These are phyloP conservation scores for Coleophoma eucalyptorum DNA, from an alignment of 2,329 filamentous ascomycete species.

Conservation along the genomic window DNA sequence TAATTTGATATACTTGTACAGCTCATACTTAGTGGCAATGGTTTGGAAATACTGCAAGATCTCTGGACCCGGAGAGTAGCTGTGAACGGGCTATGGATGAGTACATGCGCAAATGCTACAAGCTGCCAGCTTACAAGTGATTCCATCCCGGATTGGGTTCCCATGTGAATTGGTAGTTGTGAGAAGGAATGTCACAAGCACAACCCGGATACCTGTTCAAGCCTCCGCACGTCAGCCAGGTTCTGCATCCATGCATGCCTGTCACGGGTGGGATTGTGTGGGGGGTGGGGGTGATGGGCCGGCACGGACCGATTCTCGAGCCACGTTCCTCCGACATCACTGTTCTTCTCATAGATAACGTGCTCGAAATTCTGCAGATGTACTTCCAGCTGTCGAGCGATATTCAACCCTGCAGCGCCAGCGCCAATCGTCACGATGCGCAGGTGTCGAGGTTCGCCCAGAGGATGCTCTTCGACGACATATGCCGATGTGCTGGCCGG, in stretches of 20 bases:
- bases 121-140: conserved; percentile 8
- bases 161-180: conserved; percentile 13
- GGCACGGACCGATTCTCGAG: conserved; percentile 35
- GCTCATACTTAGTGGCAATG: conserved; percentile 5
- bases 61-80: not conserved
- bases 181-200: conserved; percentile 2
- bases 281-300: conserved; percentile 45
- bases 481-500: too few species aligned
- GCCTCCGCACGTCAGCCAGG: too few species aligned
- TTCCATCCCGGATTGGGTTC: conserved; percentile 16
- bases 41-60: conserved; percentile 8
- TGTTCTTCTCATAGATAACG: conserved; percentile 47
- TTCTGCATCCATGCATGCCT: too few species aligned
- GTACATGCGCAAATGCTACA: not conserved
- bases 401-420: not conserved
- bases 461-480: not conserved
- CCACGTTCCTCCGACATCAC: conserved; percentile 48
- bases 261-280: conserved; percentile 50
- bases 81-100: not conserved
- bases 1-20: conserved; percentile 28
- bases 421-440: not conserved
- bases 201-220: not conserved
- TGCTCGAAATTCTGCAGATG: conserved; percentile 19
- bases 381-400: not conserved
- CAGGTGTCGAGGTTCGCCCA: not conserved